Conservation (phyloP, 139 green algal species). For the Coccomyxa sp. region DNA sequence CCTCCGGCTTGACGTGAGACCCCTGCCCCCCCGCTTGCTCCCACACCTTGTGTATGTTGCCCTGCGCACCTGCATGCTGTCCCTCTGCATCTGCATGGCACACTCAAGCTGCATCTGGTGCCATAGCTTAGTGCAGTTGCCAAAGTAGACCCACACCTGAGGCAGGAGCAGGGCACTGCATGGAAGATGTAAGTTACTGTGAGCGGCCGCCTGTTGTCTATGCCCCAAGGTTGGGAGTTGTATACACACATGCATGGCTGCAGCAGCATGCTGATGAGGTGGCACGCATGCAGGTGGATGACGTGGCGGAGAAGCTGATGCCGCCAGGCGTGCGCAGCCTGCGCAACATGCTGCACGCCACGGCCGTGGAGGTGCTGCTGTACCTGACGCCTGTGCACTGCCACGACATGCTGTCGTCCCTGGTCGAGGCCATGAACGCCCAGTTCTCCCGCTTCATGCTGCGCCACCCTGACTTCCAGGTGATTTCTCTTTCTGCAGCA, state of each 20-base stretch:
- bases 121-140: too few species aligned
- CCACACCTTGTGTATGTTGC: constrained; percentile 14
- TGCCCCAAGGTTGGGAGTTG: too few species aligned
- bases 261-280: constrained; percentile 1
- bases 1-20: constrained; percentile 43
- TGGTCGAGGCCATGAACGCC: constrained; percentile 54
- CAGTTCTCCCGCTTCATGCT: constrained; percentile 45
- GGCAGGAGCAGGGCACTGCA: too few species aligned
- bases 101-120: too few species aligned
- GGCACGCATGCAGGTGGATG: constrained; percentile 31
- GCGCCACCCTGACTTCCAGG: constrained; percentile 67
- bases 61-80: too few species aligned
- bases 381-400: constrained; percentile 66
- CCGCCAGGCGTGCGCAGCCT: constrained; percentile 42
- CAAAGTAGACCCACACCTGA: too few species aligned
- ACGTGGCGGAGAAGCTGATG: constrained; percentile 41
- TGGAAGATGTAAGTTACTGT: too few species aligned
- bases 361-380: constrained; percentile 73
- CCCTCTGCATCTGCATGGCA: too few species aligned
- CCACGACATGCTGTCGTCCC: constrained; percentile 54
- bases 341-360: constrained; percentile 46
- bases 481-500: neutral
- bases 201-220: too few species aligned
- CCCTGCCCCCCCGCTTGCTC: neutral
- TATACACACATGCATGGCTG: too few species aligned